A percentile compares a stretch with the other conserved stretches of the same genome.
Evolutionary conservation across 306 rosid genomes (phyloP).

Genomic region (Acacia acuminata): DNA sequence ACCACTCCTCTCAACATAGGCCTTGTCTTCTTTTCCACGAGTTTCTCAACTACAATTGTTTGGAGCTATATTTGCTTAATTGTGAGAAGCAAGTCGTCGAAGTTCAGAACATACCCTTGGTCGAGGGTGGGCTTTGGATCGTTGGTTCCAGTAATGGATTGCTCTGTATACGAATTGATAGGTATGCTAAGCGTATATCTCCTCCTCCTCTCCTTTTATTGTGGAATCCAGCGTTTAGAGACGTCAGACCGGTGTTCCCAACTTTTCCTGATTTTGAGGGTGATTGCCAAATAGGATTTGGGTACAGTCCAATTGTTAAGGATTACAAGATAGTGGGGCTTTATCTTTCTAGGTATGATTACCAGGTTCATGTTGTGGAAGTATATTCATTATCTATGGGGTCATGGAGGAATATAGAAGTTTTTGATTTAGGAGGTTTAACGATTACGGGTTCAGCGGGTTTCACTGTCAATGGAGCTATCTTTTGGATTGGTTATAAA

Average conservation of each 20-base stretch:
- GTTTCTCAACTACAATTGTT: background rate
- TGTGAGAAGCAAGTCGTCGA: background rate
- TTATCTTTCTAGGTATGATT: background rate
- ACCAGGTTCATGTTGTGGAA: background rate
- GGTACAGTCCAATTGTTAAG: background rate
- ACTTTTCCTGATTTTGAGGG: background rate
- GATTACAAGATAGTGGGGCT: background rate
- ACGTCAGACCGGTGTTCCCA: background rate
- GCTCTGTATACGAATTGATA: background rate
- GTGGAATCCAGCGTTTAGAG: conserved; percentile 37
- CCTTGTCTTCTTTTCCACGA: background rate
- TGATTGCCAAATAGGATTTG: background rate
- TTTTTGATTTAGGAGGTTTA: background rate
- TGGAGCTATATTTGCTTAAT: background rate
- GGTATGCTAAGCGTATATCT: background rate
- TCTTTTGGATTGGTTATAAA: background rate
- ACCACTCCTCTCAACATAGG: background rate
- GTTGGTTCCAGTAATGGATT: background rate
- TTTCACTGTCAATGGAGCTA: background rate
- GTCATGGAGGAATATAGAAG: background rate
- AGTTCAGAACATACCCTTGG: background rate
- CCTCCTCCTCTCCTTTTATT: conserved; percentile 61
- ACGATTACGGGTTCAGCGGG: background rate
- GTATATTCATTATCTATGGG: background rate
- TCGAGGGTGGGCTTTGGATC: background rate